These are phyloP conservation scores for Puccinia horiana DNA, from an alignment of 1,284 basidiomycete genomes.

Conservation along the genomic window DNA sequence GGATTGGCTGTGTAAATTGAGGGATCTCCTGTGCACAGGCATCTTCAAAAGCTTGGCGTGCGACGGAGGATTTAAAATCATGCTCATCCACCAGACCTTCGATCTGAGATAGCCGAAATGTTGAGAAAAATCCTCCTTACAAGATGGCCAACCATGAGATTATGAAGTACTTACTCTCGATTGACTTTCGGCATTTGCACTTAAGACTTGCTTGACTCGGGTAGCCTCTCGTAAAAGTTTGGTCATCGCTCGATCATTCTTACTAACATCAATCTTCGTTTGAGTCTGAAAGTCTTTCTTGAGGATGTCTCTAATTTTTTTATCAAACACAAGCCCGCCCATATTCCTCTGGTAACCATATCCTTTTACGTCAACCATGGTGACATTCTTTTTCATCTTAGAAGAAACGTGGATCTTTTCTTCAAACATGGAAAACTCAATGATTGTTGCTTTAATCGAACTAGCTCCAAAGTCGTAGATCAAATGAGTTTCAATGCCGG, in stretches of 20 bases:
- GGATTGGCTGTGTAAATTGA: constrained; percentile 72
- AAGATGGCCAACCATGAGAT: constrained; percentile 6
- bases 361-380: constrained; percentile 73
- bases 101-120: constrained; percentile 62
- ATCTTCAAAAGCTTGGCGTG: constrained; percentile 75
- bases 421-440: constrained; percentile 69
- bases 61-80: constrained; percentile 79
- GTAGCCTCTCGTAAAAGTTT: constrained; percentile 91
- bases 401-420: constrained; percentile 57
- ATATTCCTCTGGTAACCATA: constrained; percentile 77
- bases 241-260: constrained; percentile 81
- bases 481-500: constrained; percentile 72
- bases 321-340: constrained; percentile 81
- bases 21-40: constrained; percentile 63
- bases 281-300: constrained; percentile 73
- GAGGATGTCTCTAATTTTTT: constrained; percentile 78
- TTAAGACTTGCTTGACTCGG: constrained; percentile 86
- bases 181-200: constrained; percentile 80
- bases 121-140: constrained; percentile 29
- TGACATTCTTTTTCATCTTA: constrained; percentile 67
- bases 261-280: constrained; percentile 58
- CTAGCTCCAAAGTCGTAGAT: constrained; percentile 93
- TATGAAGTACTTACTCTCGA: constrained; percentile 65
- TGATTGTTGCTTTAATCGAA: constrained; percentile 80
- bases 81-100: constrained; percentile 87